Evolutionary conservation across 1,284 basidiomycete genomes (phyloP), one percentile per base, ranked within the genome.

Genomic region (Leccinum angustisporum): DNA sequence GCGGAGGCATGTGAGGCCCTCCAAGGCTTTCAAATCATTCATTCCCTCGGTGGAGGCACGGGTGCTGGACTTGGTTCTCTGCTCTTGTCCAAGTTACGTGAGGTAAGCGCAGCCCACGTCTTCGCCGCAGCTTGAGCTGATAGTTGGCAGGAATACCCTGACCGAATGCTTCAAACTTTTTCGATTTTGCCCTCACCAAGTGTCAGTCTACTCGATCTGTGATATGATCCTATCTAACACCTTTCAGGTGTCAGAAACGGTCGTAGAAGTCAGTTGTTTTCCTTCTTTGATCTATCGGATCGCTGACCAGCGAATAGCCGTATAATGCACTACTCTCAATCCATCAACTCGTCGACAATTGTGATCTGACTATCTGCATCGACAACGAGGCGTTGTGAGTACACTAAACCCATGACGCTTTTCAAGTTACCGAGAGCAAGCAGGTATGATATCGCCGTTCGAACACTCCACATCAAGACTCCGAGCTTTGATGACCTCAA

Each of bases 31-130:
- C 96, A 98, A 73, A 78, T 98, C 61, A 79, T 94, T 31, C 96
- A 98, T 72, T 97, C 94, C 18, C 84, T 98, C 30, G 96, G 96
- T 63, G 96, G 96, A 73, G 96, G 96, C 60, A 96, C 93, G 4
- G 94, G 94, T 55, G 88, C 94, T 33, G 94, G 94, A 56, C 78
- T 97, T 51, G 94, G 94, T 60, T 89, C 89, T 52, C 79, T 97
- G 54, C 79, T 97, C 57, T 77, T 97, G 46, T 88, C 88, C 57
- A 96, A 96, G 76, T 80, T 96, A 67, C 84, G 92, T 65, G 94
- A 97, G 78, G 88, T 83, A 63, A 56, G 75, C 9, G 11, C 54
- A 46, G 13, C 8, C 8, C 21, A 33, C 10, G 10, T 50, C 14
- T 30, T 53, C 14, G 46, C 16, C 30, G 11, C 30, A 11, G n/a